phyloP scores from a whole-genome alignment of 495 filamentous ascomycete genomes.

The Aspergillus heteromorphus region DNA sequence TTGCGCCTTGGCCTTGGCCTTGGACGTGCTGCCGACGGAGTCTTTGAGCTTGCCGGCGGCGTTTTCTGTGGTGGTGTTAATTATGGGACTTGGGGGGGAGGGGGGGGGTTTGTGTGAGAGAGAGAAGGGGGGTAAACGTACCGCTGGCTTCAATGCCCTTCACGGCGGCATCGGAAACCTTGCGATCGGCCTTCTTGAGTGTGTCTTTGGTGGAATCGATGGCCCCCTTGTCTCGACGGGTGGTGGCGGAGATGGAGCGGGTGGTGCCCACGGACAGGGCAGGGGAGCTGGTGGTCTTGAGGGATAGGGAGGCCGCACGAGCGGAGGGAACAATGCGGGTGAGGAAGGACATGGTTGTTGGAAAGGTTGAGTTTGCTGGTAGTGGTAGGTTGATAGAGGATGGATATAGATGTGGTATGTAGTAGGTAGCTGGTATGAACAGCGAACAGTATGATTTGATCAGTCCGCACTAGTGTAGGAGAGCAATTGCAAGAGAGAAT shows the following conservation, averaged over 20 bases:
- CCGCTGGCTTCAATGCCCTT: constrained; percentile 58
- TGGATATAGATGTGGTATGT: background rate
- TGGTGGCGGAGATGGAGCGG: constrained; percentile 30
- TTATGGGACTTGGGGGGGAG: background rate
- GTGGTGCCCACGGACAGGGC: constrained; percentile 12
- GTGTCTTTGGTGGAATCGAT: constrained; percentile 52
- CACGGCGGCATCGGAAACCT: constrained; percentile 49
- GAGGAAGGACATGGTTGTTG: constrained; percentile 24
- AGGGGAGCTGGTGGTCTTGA: constrained; percentile 11
- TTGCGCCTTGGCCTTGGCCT: constrained; percentile 30
- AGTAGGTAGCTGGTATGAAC: background rate
- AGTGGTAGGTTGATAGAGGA: background rate
- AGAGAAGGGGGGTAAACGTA: constrained; percentile 26
- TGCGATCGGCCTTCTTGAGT: constrained; percentile 50
- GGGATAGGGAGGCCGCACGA: constrained; percentile 19
- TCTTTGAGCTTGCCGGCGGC: constrained; percentile 38
- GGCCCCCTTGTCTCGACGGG: constrained; percentile 27
- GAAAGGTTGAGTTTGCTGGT: background rate
- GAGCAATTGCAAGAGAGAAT: background rate
- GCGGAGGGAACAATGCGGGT: constrained; percentile 15
- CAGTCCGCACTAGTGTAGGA: background rate
- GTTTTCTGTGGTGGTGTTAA: constrained; percentile 34
- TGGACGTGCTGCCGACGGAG: constrained; percentile 25
- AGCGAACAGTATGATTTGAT: background rate
- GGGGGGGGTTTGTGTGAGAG: background rate